Evolutionary conservation across 345 rosid species (phyloP).

Genomic region (Eucalyptus cloeziana): DNA sequence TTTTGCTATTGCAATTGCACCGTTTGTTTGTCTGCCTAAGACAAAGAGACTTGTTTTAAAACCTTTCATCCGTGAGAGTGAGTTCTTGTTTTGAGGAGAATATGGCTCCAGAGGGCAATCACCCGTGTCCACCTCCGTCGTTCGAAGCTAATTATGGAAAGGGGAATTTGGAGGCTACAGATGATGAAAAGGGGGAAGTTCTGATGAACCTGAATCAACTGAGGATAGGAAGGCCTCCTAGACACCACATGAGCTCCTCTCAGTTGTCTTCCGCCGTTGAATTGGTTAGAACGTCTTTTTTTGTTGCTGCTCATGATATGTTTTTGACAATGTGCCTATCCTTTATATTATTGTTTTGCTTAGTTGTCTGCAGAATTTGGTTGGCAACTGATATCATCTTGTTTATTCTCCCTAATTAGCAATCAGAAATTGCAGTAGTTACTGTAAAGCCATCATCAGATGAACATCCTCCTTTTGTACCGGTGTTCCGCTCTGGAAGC

Average conservation of each 20-base stretch:
- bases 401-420: not conserved
- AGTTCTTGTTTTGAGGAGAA: not conserved
- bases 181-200: not conserved
- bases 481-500: slow-evolving; percentile 8
- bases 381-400: not conserved
- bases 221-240: not conserved
- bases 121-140: not conserved
- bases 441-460: not conserved
- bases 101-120: slow-evolving; percentile 7
- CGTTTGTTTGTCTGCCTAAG: not conserved
- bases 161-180: not conserved
- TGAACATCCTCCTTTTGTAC: not conserved
- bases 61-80: not conserved
- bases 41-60: not conserved
- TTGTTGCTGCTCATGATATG: not conserved
- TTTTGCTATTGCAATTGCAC: not conserved
- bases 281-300: not conserved
- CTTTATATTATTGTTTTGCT: not conserved
- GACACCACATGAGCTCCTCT: slow-evolving; percentile 1
- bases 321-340: not conserved
- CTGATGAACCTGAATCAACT: not conserved
- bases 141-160: not conserved
- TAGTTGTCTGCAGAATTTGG: not conserved
- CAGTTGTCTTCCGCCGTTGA: not conserved
- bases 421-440: not conserved